Base-by-base conservation (phyloP, 768 basidiomycete species). In the Hericium alpestre region DNA sequence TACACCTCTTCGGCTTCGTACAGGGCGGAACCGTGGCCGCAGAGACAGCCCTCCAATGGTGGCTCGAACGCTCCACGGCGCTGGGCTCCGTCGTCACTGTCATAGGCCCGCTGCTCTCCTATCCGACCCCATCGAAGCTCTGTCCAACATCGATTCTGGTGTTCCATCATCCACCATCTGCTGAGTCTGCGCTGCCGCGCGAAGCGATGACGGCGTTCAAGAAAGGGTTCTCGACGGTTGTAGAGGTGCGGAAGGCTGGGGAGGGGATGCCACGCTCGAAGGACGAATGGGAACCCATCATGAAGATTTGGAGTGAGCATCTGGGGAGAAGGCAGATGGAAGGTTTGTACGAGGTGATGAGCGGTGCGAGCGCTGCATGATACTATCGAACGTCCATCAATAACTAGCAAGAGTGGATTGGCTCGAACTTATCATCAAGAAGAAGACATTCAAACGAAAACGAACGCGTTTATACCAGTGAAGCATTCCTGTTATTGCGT, bases 1-100 rank as follows among this genome's bases (percentile, higher is more conserved):
- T 96, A 40, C 92, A 96, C 66, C 65, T 93, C 48, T 88, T 94
- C 57, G 93, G 93, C 2, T 96, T 90, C 60, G 88, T 79, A 0
- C 93, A 96, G 68, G 93, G 93, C 0, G 93, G 90, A 0, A 84
- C 76, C 18, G 79, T 92, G 39, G 89, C 83, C 1, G 77, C 75
- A 2, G 92, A 96, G 69, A 74, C 81, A 53, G 79, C 78, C 0
- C 64, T 90, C 6, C 64, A 70, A 37, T 78, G 75, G 71, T 87
- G 83, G 65, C 61, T 48, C 53, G 61, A 58, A 48, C 59, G 60
- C 22, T 65, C 59, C 50, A 57, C 58, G 54, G 56, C 58, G 25
- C 71, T 93, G 18, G 90, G 81, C 20, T 86, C 87, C 0, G 74
- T 92, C 53, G 78, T 86, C 4, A 76, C 81, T 4, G 68, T 93